Percentiles rank a stretch among this genome's conserved stretches.
phyloP scores from a whole-genome alignment of 2,329 filamentous ascomycete genomes.

The Stagonosporopsis rhizophila region DNA sequence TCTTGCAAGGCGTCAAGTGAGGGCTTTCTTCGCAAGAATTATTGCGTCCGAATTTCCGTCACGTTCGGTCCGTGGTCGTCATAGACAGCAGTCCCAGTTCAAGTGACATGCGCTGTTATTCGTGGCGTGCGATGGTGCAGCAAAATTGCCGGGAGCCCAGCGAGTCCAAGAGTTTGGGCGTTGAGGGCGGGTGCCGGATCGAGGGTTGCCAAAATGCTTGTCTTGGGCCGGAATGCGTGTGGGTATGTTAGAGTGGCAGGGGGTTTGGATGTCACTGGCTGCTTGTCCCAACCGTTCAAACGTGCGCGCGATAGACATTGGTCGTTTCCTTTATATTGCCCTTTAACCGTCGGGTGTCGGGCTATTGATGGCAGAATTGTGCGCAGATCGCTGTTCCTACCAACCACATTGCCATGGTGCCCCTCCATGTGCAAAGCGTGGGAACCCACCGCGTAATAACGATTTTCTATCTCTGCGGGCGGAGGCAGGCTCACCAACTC shows the following conservation, averaged over 20 bases:
- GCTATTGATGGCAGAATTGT: constrained; percentile 8
- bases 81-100: neutral
- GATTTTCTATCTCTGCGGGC: neutral
- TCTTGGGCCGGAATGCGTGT: neutral
- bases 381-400: constrained; percentile 4
- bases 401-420: neutral
- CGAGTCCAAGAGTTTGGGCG: constrained; percentile 9
- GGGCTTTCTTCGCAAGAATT: constrained; percentile 17
- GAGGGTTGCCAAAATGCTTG: constrained; percentile 18
- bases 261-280: constrained; percentile 10
- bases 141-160: constrained; percentile 4
- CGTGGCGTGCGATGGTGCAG: constrained; percentile 16
- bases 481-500: neutral
- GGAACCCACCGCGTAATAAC: constrained; percentile 6
- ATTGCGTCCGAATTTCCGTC: constrained; percentile 12
- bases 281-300: neutral
- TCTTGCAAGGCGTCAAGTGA: constrained; percentile 6
- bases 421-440: neutral
- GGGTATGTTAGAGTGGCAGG: neutral
- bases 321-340: constrained; percentile 15
- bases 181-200: constrained; percentile 4
- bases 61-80: constrained; percentile 12
- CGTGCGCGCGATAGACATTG: constrained; percentile 10
- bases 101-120: constrained; percentile 1
- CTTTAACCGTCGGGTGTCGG: constrained; percentile 19